These are phyloP conservation scores for Asterophora parasitica DNA, from an alignment of 768 basidiomycete genomes.

Conservation along the genomic window DNA sequence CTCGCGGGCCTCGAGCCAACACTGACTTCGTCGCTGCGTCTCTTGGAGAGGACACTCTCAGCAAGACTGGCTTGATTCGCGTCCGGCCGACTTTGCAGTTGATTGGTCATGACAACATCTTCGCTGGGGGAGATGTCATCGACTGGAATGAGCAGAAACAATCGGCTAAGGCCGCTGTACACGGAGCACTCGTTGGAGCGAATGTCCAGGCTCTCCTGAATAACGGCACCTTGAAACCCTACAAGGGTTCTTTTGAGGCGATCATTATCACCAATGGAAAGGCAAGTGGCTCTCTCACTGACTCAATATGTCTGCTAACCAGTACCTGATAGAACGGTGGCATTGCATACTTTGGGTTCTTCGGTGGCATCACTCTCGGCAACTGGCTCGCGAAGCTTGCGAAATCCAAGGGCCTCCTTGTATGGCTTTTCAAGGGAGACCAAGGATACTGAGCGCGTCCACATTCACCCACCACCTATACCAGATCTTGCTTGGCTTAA, in stretches of 20 bases:
- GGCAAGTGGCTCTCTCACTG: constrained; percentile 27
- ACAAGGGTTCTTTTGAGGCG: constrained; percentile 47
- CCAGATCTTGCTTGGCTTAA: too few relatives aligned
- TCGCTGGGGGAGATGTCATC: constrained; percentile 64
- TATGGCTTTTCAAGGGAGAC: constrained; percentile 14
- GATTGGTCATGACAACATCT: constrained; percentile 45
- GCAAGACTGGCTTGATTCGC: constrained; percentile 37
- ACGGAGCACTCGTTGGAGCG: constrained; percentile 39
- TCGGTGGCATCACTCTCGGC: constrained; percentile 46
- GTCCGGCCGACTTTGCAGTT: constrained; percentile 59
- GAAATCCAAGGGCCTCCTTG: constrained; percentile 34
- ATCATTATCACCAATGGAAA: constrained; percentile 58
- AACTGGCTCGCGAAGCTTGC: constrained; percentile 36
- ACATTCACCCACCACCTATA: too few relatives aligned
- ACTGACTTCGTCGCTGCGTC: constrained; percentile 46
- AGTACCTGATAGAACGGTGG: constrained; percentile 33
- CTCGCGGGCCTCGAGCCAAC: constrained; percentile 42
- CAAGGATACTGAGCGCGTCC: constrained; percentile 11
- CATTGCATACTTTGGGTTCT: constrained; percentile 34
- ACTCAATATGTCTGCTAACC: constrained; percentile 3
- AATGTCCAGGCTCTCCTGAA: constrained; percentile 47
- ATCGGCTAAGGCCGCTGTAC: constrained; percentile 38
- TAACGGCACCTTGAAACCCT: constrained; percentile 30
- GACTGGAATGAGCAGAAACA: constrained; percentile 66
- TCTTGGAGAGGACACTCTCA: constrained; percentile 35